Percentiles rank a stretch among this genome's conserved stretches.
These are phyloP conservation scores for Paracorniculantispora psalliotae DNA, from an alignment of 2,329 filamentous ascomycete genomes.

Conservation along the genomic window DNA sequence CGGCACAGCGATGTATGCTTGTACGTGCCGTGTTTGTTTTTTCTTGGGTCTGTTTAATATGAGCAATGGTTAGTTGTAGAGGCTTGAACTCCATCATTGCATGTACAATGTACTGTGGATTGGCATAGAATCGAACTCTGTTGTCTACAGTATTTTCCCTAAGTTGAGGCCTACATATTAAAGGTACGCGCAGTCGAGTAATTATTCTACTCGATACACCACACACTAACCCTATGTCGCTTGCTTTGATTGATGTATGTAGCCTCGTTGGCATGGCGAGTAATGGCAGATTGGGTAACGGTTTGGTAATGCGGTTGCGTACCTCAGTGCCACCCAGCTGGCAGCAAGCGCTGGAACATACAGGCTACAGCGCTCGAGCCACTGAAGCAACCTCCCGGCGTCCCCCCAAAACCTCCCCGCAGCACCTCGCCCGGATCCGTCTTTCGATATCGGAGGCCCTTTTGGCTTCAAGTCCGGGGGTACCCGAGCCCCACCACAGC, in stretches of 20 bases:
- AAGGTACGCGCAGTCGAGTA: too few relatives aligned
- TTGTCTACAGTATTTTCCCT: neutral
- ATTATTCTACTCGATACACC: too few relatives aligned
- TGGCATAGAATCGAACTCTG: neutral
- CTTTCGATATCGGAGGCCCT: constrained; percentile 6
- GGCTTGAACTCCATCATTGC: neutral
- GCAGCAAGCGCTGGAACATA: neutral
- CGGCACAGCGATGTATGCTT: neutral
- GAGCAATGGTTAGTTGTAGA: constrained; percentile 6
- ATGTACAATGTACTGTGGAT: constrained; percentile 1
- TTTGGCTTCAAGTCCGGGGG: constrained; percentile 16
- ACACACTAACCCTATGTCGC: too few relatives aligned
- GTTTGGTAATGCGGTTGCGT: constrained; percentile 4
- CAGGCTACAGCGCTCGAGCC: neutral
- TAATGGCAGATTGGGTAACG: constrained; percentile 2
- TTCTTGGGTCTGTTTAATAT: constrained; percentile 9
- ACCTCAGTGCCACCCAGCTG: neutral
- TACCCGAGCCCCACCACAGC: constrained; percentile 23
- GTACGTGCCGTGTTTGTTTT: constrained; percentile 5
- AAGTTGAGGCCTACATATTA: too few relatives aligned
- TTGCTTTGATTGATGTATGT: neutral
- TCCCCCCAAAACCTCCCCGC: neutral
- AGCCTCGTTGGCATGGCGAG: neutral
- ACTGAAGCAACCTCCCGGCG: neutral
- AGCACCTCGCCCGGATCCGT: constrained; percentile 8